A percentile compares a stretch with the other conserved stretches of the same genome.
Conservation (phyloP, 2,329 filamentous ascomycete species). For the Teratosphaeria gauchensis region DNA sequence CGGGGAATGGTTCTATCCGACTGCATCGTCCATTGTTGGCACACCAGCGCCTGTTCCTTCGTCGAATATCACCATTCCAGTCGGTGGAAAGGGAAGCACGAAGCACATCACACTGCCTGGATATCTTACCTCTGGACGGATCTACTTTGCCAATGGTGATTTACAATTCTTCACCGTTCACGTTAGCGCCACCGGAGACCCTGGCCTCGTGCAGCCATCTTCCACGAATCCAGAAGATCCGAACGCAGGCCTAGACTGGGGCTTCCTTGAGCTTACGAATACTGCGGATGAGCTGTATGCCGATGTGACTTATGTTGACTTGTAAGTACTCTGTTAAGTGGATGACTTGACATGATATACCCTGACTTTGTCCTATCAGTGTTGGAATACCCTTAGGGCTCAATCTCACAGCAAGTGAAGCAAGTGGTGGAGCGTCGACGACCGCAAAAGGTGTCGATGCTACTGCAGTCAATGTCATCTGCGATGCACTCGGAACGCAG, state of each 20-base stretch:
- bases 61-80: constrained; percentile 33
- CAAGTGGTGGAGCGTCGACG: constrained; percentile 36
- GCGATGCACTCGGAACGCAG: constrained; percentile 46
- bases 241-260: constrained; percentile 33
- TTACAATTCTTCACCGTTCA: constrained; percentile 36
- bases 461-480: constrained; percentile 48
- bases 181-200: constrained; percentile 18
- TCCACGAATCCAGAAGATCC: constrained; percentile 31
- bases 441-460: constrained; percentile 49
- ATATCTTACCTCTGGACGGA: constrained; percentile 32
- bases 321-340: constrained; percentile 3
- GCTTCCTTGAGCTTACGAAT: constrained; percentile 38
- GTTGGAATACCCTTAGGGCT: constrained; percentile 35
- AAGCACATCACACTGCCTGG: constrained; percentile 33
- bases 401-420: constrained; percentile 40
- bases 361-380: background rate
- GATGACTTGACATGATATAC: background rate
- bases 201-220: constrained; percentile 41
- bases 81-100: constrained; percentile 29
- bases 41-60: constrained; percentile 29
- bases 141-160: constrained; percentile 38
- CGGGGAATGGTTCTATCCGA: constrained; percentile 36
- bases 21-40: constrained; percentile 20
- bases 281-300: constrained; percentile 37
- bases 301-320: constrained; percentile 28